phyloP scores from a whole-genome alignment of 345 rosid species.

The Citrus medica region DNA sequence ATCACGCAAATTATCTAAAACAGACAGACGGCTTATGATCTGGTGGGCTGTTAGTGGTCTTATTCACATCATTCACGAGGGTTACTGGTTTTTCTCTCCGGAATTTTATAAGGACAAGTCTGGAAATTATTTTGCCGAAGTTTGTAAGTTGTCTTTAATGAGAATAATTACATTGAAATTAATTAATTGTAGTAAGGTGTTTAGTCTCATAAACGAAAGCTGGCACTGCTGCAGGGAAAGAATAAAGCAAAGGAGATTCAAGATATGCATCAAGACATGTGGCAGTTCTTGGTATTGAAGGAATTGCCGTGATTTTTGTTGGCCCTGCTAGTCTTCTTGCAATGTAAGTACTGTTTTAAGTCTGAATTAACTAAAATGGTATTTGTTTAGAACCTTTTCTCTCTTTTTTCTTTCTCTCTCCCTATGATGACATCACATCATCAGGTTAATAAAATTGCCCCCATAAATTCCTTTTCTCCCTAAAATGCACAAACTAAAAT shows the following conservation, averaged over 20 bases:
- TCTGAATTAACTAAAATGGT: too few relatives aligned
- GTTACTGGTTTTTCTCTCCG: slow-evolving; percentile 84
- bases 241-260: slow-evolving; percentile 96
- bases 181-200: too few relatives aligned
- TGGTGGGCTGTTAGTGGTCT: slow-evolving; percentile 98
- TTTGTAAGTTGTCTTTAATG: slow-evolving; percentile 51
- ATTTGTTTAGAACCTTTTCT: too few relatives aligned
- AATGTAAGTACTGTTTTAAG: slow-evolving; percentile 41
- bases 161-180: neutral
- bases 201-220: slow-evolving; percentile 1
- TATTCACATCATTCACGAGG: slow-evolving; percentile 76
- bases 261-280: slow-evolving; percentile 81
- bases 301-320: slow-evolving; percentile 72
- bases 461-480: too few relatives aligned
- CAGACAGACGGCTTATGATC: slow-evolving; percentile 75
- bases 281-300: slow-evolving; percentile 70
- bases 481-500: too few relatives aligned
- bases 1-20: slow-evolving; percentile 27
- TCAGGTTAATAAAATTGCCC: too few relatives aligned
- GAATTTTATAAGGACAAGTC: slow-evolving; percentile 79
- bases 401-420: too few relatives aligned
- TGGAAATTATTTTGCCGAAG: slow-evolving; percentile 77
- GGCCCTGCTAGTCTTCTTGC: slow-evolving; percentile 85
- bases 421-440: too few relatives aligned
- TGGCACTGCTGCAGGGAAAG: slow-evolving; percentile 62